Percentiles rank a stretch among this genome's conserved stretches.
Conservation (phyloP, 1,284 basidiomycete genomes). For the Malassezia globosa region DNA sequence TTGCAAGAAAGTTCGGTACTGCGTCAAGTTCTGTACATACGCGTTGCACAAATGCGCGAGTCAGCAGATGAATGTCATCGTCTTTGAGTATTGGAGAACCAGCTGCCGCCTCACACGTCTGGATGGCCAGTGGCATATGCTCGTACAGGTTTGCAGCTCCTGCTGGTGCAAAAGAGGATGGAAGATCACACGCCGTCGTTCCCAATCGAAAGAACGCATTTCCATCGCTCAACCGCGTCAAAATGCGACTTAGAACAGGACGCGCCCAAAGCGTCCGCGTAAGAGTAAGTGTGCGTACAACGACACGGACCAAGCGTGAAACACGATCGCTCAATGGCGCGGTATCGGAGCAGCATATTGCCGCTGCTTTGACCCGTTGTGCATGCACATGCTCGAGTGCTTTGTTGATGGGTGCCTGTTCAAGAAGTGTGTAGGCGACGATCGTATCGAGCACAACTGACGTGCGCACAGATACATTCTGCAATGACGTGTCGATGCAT, state of each 20-base stretch:
- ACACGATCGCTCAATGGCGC: neutral
- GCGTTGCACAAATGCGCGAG: neutral
- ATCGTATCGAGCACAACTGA: neutral
- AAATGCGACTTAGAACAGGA: neutral
- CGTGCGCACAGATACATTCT: neutral
- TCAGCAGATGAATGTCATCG: neutral
- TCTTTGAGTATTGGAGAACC: neutral
- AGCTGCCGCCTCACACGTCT: neutral
- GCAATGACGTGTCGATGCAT: neutral
- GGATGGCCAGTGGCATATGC: neutral
- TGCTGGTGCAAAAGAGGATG: neutral
- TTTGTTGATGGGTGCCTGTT: neutral
- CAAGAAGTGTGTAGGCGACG: neutral
- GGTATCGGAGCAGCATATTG: neutral
- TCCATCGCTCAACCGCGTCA: neutral
- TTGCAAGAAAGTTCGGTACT: neutral
- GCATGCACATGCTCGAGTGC: neutral
- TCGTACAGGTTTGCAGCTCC: neutral
- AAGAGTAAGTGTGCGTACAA: neutral
- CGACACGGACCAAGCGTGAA: neutral
- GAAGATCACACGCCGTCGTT: neutral
- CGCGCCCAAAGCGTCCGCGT: neutral
- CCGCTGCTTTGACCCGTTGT: neutral
- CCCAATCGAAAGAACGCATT: slow-evolving; percentile 5
- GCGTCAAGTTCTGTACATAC: neutral